Evolutionary conservation across 179 eudicot species (phyloP).

Genomic region (Patellifolia procumbens): DNA sequence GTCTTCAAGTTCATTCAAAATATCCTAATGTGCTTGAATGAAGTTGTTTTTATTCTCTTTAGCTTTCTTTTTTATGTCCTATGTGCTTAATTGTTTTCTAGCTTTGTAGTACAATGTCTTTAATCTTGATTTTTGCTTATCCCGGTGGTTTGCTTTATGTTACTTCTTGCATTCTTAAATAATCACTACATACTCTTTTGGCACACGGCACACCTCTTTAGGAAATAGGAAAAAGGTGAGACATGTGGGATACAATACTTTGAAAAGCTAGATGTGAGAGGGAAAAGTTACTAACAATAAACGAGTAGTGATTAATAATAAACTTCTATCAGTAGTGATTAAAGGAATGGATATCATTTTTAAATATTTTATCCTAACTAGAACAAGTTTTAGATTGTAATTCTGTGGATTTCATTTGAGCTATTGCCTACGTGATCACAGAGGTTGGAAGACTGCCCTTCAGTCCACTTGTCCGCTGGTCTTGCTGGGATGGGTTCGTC

Average conservation of each 20-base stretch:
- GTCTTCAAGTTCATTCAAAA: constrained; percentile 9
- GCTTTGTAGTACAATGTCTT: background rate
- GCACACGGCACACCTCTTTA: too few relatives aligned
- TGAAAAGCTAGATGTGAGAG: too few relatives aligned
- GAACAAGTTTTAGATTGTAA: background rate
- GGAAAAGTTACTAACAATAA: too few relatives aligned
- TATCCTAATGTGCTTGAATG: background rate
- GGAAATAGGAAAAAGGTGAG: too few relatives aligned
- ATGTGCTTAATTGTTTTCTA: constrained; percentile 1
- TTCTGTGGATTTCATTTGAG: background rate
- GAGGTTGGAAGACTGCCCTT: constrained; percentile 61
- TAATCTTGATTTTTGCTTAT: background rate
- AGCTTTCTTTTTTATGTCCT: background rate
- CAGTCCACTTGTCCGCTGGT: constrained; percentile 72
- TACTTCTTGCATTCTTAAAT: too few relatives aligned
- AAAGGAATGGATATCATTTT: too few relatives aligned
- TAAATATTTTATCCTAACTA: background rate
- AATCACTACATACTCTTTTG: too few relatives aligned
- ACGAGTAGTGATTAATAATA: too few relatives aligned
- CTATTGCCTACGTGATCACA: constrained; percentile 27
- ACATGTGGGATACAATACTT: too few relatives aligned
- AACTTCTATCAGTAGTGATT: too few relatives aligned
- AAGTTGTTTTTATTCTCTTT: background rate
- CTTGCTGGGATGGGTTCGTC: constrained; percentile 75
- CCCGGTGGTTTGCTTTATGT: background rate